phyloP scores from a whole-genome alignment of 2,329 filamentous ascomycete genomes.

The Aspergillus puulaauensis region DNA sequence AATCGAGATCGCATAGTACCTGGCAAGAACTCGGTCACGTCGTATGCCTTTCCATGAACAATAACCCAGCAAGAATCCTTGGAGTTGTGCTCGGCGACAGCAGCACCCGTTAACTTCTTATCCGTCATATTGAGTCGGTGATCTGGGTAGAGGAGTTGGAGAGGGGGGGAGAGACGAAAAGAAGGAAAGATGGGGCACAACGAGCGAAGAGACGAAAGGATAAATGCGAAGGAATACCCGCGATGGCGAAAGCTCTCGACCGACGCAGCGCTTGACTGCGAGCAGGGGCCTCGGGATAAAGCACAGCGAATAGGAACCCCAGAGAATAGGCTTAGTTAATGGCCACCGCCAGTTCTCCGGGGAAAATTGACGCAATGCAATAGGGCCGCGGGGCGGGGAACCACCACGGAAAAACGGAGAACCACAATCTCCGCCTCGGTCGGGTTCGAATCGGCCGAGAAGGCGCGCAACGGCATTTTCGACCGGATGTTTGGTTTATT shows the following conservation, averaged over 20 bases:
- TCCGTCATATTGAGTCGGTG: slow-evolving; percentile 20
- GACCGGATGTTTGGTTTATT: too few relatives aligned
- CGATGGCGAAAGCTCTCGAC: neutral
- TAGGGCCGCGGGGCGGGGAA: too few relatives aligned
- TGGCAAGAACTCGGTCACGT: slow-evolving; percentile 85
- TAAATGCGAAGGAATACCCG: neutral
- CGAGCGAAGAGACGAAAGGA: slow-evolving; percentile 2
- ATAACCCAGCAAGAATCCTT: slow-evolving; percentile 90
- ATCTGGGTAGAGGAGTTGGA: neutral
- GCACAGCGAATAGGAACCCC: slow-evolving; percentile 4
- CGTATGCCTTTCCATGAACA: slow-evolving; percentile 82
- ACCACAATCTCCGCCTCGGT: neutral
- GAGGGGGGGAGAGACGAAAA: neutral
- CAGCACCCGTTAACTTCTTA: slow-evolving; percentile 51
- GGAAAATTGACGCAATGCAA: neutral
- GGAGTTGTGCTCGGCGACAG: slow-evolving; percentile 73
- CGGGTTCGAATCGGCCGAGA: neutral
- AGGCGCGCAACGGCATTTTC: too few relatives aligned
- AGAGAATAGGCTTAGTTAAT: slow-evolving; percentile 3
- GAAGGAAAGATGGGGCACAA: neutral
- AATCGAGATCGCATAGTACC: slow-evolving; percentile 44
- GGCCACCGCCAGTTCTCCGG: neutral
- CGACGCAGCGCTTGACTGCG: neutral
- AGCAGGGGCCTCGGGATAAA: slow-evolving; percentile 6
- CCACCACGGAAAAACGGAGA: too few relatives aligned